A percentile compares a stretch with the other conserved stretches of the same genome.
These are phyloP conservation scores for Maudiozyma serrabonitensis DNA, from an alignment of 805 yeast genomes.

Conservation along the genomic window DNA sequence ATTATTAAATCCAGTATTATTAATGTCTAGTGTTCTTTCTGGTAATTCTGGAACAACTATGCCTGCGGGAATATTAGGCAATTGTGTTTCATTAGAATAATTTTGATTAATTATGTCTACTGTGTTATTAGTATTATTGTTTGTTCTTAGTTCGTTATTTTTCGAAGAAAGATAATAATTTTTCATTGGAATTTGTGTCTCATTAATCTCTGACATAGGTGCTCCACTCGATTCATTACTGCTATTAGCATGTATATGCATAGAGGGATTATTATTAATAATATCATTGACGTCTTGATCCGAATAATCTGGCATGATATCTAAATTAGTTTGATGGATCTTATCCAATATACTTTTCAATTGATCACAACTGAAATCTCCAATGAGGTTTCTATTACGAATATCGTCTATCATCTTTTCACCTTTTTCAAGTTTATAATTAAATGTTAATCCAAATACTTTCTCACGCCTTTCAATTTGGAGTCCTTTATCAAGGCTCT, in stretches of 20 bases:
- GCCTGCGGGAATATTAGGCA: too few relatives aligned
- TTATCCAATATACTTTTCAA: constrained; percentile 1
- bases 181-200: too few relatives aligned
- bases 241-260: neutral
- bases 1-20: too few relatives aligned
- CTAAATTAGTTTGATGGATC: neutral
- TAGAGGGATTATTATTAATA: too few relatives aligned
- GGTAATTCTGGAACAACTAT: too few relatives aligned
- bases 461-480: constrained; percentile 15
- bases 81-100: too few relatives aligned
- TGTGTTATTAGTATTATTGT: too few relatives aligned
- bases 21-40: too few relatives aligned
- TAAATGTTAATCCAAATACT: constrained; percentile 17
- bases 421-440: constrained; percentile 13
- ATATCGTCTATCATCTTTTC: constrained; percentile 12
- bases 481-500: constrained; percentile 8
- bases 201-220: neutral
- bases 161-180: too few relatives aligned
- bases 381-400: constrained; percentile 12
- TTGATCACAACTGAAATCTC: constrained; percentile 4
- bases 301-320: neutral
- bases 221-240: neutral
- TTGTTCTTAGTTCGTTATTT: too few relatives aligned
- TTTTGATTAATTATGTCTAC: too few relatives aligned
- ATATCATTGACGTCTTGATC: neutral